Evolutionary conservation across 768 basidiomycete species (phyloP).

Genomic region (Tephrocybe sp.): DNA sequence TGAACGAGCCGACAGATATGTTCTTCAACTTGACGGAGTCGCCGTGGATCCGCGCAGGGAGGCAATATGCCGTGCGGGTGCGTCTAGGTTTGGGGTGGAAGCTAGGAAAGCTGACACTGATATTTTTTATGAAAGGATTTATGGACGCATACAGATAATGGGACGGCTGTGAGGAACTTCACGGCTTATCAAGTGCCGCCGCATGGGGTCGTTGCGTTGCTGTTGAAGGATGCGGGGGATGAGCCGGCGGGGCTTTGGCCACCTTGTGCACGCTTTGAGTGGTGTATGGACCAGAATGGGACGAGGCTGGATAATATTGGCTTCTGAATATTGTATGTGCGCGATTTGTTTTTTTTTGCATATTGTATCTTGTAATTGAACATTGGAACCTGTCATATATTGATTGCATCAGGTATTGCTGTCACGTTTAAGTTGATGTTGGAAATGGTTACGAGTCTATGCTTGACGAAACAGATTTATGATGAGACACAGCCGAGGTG

Average conservation of each 20-base stretch:
- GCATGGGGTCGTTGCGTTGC: constrained; percentile 71
- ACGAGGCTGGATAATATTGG: constrained; percentile 28
- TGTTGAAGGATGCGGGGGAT: constrained; percentile 66
- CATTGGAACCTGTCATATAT: too few species aligned
- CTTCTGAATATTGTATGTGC: too few species aligned
- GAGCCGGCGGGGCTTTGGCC: constrained; percentile 61
- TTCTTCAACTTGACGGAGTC: constrained; percentile 65
- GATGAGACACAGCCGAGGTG: too few species aligned
- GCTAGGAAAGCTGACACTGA: background rate
- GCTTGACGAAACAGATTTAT: too few species aligned
- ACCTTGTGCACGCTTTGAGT: constrained; percentile 57
- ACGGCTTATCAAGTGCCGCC: constrained; percentile 54
- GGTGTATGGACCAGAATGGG: constrained; percentile 65
- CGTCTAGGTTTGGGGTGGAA: constrained; percentile 13
- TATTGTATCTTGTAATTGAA: too few species aligned
- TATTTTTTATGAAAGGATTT: constrained; percentile 48
- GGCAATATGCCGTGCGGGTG: constrained; percentile 60
- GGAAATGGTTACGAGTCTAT: too few species aligned
- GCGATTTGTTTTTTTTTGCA: too few species aligned
- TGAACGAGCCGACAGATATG: constrained; percentile 52
- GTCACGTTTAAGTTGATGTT: too few species aligned
- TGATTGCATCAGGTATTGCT: too few species aligned
- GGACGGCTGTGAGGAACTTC: constrained; percentile 62
- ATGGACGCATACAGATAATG: constrained; percentile 75
- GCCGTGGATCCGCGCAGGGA: constrained; percentile 63